Conservation (phyloP, 805 yeast species). For the Zygosaccharomyces rouxii region DNA sequence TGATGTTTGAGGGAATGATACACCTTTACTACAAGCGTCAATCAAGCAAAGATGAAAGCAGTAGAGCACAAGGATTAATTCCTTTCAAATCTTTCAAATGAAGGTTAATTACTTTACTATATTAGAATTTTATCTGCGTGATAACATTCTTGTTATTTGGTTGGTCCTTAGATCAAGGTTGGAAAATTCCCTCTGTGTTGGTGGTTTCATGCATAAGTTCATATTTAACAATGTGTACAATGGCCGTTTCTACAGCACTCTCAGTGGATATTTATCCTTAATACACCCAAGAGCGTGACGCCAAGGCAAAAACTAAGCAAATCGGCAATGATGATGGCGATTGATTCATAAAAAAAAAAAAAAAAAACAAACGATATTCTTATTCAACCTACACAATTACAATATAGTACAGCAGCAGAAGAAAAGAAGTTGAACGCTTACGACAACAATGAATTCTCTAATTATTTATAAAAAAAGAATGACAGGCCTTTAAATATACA, state of each 20-base stretch:
- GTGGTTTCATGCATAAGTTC: slow-evolving; percentile 57
- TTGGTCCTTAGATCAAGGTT: slow-evolving; percentile 59
- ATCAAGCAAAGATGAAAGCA: slow-evolving; percentile 23
- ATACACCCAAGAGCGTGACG: too few species aligned
- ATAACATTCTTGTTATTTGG: slow-evolving; percentile 54
- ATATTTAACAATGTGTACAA: slow-evolving; percentile 49
- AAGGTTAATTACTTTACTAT: slow-evolving; percentile 45
- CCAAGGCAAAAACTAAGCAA: too few species aligned
- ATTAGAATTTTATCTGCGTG: slow-evolving; percentile 41
- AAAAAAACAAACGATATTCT: background rate
- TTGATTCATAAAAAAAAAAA: too few species aligned
- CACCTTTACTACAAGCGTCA: slow-evolving; percentile 45
- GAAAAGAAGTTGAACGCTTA: background rate
- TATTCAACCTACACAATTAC: background rate
- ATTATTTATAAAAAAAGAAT: slow-evolving; percentile 3
- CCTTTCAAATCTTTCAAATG: slow-evolving; percentile 52
- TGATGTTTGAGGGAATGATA: slow-evolving; percentile 52
- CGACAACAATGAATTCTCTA: background rate
- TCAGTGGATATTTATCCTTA: slow-evolving; percentile 68
- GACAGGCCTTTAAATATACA: slow-evolving; percentile 6
- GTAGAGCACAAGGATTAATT: slow-evolving; percentile 18
- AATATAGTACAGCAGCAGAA: background rate
- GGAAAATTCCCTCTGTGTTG: slow-evolving; percentile 50
- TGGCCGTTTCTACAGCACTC: slow-evolving; percentile 57
- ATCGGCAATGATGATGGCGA: too few species aligned